A percentile compares a stretch with the other conserved stretches of the same genome.
phyloP scores from a whole-genome alignment of 352 stramenopile genomes.

The Globisporangium abappressorium region DNA sequence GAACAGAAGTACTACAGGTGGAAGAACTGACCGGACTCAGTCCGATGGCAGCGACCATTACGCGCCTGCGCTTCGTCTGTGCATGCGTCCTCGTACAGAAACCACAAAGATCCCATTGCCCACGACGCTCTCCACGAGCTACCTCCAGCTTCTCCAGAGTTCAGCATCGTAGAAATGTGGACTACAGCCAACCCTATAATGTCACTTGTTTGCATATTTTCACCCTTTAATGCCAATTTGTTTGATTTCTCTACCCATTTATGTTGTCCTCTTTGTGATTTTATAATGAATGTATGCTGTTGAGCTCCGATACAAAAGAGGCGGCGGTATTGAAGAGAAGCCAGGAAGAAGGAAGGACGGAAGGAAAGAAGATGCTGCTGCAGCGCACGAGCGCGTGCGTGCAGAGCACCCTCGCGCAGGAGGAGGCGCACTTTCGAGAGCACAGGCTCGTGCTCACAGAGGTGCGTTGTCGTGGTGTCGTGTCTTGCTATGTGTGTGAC shows the following conservation, averaged over 20 bases:
- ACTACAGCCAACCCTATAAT: neutral
- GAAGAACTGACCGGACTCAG: neutral
- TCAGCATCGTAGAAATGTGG: neutral
- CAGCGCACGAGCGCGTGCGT: conserved; percentile 32
- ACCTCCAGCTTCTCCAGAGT: conserved; percentile 4
- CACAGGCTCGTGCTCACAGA: conserved; percentile 42
- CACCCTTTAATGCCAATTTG: too few relatives aligned
- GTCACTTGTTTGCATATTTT: neutral
- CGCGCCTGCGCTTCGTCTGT: neutral
- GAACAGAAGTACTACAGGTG: neutral
- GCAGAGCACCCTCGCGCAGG: conserved; percentile 32
- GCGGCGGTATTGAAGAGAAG: conserved; percentile 3
- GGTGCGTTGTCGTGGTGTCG: conserved; percentile 19
- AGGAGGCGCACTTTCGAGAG: conserved; percentile 43
- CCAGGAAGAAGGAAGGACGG: neutral
- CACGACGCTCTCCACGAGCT: conserved; percentile 7
- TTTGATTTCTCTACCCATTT: too few relatives aligned
- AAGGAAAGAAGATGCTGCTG: conserved; percentile 27
- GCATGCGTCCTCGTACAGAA: conserved; percentile 24
- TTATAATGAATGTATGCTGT: too few relatives aligned
- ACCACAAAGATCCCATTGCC: conserved; percentile 42
- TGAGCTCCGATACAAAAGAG: neutral
- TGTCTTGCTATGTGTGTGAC: neutral
- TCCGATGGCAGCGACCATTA: neutral
- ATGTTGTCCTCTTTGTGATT: too few relatives aligned